These are phyloP conservation scores for Pichia occidentalis DNA, from an alignment of 805 yeast genomes.

Conservation along the genomic window DNA sequence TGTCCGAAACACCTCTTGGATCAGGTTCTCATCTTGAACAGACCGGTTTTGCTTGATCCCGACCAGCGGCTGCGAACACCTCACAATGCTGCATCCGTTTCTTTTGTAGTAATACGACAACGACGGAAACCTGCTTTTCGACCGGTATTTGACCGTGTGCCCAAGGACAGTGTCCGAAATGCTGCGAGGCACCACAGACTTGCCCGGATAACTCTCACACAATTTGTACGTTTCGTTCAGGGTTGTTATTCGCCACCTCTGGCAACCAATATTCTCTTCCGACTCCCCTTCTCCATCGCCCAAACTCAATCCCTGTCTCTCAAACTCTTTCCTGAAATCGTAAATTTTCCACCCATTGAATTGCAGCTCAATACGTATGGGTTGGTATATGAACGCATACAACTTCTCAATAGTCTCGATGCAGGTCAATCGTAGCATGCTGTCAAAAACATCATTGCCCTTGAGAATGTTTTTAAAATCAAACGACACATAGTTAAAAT, in stretches of 20 bases:
- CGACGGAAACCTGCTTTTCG: conserved; percentile 80
- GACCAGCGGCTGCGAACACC: conserved; percentile 90
- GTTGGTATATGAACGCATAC: conserved; percentile 78
- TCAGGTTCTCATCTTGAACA: conserved; percentile 81
- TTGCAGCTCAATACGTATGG: conserved; percentile 60
- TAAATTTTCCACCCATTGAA: conserved; percentile 71
- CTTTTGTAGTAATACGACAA: conserved; percentile 66
- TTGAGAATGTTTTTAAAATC: conserved; percentile 56
- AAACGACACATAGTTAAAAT: conserved; percentile 73
- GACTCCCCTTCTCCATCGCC: conserved; percentile 14
- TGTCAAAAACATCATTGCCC: conserved; percentile 67
- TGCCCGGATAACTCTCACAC: conserved; percentile 69
- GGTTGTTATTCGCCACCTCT: conserved; percentile 61
- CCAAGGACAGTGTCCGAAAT: conserved; percentile 76
- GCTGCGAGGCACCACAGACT: conserved; percentile 62
- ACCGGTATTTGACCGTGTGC: conserved; percentile 80
- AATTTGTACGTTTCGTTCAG: conserved; percentile 61
- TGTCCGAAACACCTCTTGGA: conserved; percentile 64
- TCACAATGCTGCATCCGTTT: conserved; percentile 70
- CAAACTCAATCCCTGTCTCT: conserved; percentile 53
- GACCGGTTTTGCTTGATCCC: conserved; percentile 85
- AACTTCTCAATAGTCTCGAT: conserved; percentile 46
- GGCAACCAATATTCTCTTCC: conserved; percentile 1
- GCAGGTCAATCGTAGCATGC: conserved; percentile 60
- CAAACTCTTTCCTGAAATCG: conserved; percentile 55